Evolutionary conservation across 192 early-diverging fungal genomes (phyloP).

Genomic region (Linnemannia exigua): DNA sequence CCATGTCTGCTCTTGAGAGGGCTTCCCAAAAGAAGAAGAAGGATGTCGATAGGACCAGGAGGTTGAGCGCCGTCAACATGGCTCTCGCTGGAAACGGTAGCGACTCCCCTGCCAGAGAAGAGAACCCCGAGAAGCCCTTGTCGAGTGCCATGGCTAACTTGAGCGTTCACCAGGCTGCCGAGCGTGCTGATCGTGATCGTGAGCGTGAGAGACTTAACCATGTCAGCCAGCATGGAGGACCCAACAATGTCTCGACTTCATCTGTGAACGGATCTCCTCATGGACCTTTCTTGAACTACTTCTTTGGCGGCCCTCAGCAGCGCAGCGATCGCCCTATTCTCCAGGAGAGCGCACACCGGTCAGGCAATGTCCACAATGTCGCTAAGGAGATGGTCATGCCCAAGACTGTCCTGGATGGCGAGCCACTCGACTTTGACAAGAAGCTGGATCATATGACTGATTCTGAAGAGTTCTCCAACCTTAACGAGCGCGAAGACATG

Average conservation of each 20-base stretch:
- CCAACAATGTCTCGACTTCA: slow-evolving; percentile 38
- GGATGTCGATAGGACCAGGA: slow-evolving; percentile 54
- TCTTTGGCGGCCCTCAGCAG: slow-evolving; percentile 62
- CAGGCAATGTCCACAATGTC: slow-evolving; percentile 29
- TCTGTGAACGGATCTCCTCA: slow-evolving; percentile 35
- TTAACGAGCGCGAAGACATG: slow-evolving; percentile 76
- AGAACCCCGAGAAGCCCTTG: slow-evolving; percentile 33
- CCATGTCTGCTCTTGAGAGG: slow-evolving; percentile 79
- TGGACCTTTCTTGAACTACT: slow-evolving; percentile 64
- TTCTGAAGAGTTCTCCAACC: slow-evolving; percentile 18
- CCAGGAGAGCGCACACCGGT: slow-evolving; percentile 21
- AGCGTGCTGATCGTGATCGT: slow-evolving; percentile 56
- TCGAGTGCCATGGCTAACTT: slow-evolving; percentile 34
- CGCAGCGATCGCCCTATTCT: slow-evolving; percentile 26
- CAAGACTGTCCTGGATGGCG: slow-evolving; percentile 52
- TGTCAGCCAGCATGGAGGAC: slow-evolving; percentile 22
- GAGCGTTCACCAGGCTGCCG: slow-evolving; percentile 57
- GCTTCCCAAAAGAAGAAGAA: slow-evolving; percentile 74
- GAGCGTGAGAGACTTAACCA: slow-evolving; percentile 48
- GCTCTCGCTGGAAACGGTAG: slow-evolving; percentile 20
- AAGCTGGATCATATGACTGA: slow-evolving; percentile 23
- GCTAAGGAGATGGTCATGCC: slow-evolving; percentile 59
- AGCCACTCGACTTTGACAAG: slow-evolving; percentile 33
- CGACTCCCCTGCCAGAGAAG: slow-evolving; percentile 23
- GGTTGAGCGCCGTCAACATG: slow-evolving; percentile 40